These are phyloP conservation scores for Stygiomarasmius scandens DNA, from an alignment of 1,284 basidiomycete species.

Conservation along the genomic window DNA sequence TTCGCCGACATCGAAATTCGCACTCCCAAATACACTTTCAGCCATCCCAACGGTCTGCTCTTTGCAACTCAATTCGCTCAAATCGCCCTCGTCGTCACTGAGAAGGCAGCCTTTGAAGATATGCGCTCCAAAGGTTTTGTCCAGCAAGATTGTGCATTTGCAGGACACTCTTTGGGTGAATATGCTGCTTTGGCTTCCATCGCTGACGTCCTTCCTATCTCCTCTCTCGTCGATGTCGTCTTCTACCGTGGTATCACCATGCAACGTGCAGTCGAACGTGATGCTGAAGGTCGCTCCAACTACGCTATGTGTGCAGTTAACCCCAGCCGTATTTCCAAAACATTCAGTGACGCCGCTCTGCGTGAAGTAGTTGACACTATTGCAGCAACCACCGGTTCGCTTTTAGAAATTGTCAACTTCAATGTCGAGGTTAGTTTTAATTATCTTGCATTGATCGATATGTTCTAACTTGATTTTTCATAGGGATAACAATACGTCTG, in stretches of 20 bases:
- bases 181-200: conserved; percentile 98
- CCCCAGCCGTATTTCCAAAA: conserved; percentile 91
- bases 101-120: conserved; percentile 97
- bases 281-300: conserved; percentile 89
- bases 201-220: conserved; percentile 93
- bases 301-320: conserved; percentile 99
- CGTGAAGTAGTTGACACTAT: conserved; percentile 96
- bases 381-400: conserved; percentile 71
- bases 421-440: conserved; percentile 82
- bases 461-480: conserved; percentile 14
- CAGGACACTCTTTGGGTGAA: conserved; percentile 97
- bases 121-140: conserved; percentile 96
- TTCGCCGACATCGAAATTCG: conserved; percentile 93
- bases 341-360: conserved; percentile 91
- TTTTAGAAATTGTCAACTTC: conserved; percentile 97
- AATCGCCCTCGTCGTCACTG: conserved; percentile 96
- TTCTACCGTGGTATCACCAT: conserved; percentile 99
- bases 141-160: conserved; percentile 90
- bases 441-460: not conserved
- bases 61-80: conserved; percentile 99
- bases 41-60: conserved; percentile 91
- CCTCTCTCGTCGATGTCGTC: conserved; percentile 96
- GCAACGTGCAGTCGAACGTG: conserved; percentile 97
- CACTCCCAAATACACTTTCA: conserved; percentile 96
- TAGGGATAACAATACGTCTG: conserved; percentile 97